Percentiles rank a stretch among this genome's conserved stretches.
Evolutionary conservation across 352 stramenopile species (phyloP).

Genomic region (Phytophthora agathidicida): DNA sequence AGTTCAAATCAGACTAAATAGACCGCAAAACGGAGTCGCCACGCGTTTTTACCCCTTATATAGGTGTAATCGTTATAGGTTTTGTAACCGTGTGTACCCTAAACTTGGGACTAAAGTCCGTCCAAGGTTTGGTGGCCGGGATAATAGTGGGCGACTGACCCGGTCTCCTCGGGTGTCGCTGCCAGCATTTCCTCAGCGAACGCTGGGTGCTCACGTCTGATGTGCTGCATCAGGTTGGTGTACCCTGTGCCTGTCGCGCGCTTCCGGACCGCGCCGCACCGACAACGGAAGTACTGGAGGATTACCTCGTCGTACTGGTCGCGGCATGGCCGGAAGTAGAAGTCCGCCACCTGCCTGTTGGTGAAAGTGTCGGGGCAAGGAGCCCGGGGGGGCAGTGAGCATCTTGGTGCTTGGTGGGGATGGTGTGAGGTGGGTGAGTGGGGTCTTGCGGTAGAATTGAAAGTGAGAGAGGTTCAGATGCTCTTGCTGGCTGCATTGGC

Average conservation of each 20-base stretch:
- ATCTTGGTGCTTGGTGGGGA: background rate
- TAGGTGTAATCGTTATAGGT: too few species aligned
- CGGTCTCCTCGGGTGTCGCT: background rate
- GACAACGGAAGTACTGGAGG: slow-evolving; percentile 10
- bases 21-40: too few species aligned
- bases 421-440: too few species aligned
- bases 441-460: too few species aligned
- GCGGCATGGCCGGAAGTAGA: slow-evolving; percentile 5
- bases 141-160: too few species aligned
- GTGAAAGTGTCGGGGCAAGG: background rate
- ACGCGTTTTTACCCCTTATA: too few species aligned
- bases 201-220: background rate
- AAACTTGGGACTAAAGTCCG: too few species aligned
- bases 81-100: too few species aligned
- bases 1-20: too few species aligned
- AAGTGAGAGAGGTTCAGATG: background rate
- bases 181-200: background rate
- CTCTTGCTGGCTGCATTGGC: too few species aligned
- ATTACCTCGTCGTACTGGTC: slow-evolving; percentile 7
- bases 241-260: background rate
- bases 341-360: slow-evolving; percentile 1
- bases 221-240: slow-evolving; percentile 7
- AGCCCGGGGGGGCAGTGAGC: background rate
- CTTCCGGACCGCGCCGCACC: slow-evolving; percentile 11
- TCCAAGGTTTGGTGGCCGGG: too few species aligned